Percentiles rank a stretch among this genome's conserved stretches.
Evolutionary conservation across 306 rosid species (phyloP).

Genomic region (Trifolium subterraneum): DNA sequence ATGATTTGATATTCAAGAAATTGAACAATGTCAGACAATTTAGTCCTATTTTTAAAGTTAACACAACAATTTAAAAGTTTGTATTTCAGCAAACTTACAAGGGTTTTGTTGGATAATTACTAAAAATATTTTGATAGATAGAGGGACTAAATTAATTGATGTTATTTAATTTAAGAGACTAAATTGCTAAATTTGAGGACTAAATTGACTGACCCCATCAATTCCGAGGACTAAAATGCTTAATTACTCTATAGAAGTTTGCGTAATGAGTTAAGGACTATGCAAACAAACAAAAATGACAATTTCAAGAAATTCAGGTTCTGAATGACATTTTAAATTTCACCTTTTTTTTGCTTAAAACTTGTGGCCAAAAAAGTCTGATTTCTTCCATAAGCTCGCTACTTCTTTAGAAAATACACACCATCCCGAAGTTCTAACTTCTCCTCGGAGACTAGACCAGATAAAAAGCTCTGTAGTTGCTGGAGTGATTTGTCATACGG

Average conservation of each 20-base stretch:
- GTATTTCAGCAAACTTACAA: too few species aligned
- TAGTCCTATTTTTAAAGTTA: neutral
- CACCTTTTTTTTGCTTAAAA: conserved; percentile 38
- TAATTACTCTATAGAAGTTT: neutral
- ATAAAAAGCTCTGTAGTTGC: conserved; percentile 83
- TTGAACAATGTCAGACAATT: neutral
- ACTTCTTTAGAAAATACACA: conserved; percentile 75
- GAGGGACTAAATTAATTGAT: neutral
- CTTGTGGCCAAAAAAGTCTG: conserved; percentile 26
- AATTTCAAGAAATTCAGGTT: conserved; percentile 23
- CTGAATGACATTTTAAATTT: conserved; percentile 30
- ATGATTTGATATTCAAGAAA: neutral
- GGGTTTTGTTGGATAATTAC: too few species aligned
- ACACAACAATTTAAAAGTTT: neutral
- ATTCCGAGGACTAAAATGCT: neutral
- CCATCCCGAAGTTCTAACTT: conserved; percentile 87
- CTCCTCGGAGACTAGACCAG: conserved; percentile 88
- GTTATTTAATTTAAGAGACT: neutral
- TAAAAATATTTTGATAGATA: neutral
- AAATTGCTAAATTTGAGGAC: neutral
- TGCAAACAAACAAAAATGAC: neutral
- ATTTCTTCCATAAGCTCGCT: conserved; percentile 35
- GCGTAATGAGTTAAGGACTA: neutral
- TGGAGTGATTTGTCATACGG: conserved; percentile 92
- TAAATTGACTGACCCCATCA: neutral